Evolutionary conservation across 106 monocot genomes (phyloP).

Genomic region (Platanthera guangdongensis): DNA sequence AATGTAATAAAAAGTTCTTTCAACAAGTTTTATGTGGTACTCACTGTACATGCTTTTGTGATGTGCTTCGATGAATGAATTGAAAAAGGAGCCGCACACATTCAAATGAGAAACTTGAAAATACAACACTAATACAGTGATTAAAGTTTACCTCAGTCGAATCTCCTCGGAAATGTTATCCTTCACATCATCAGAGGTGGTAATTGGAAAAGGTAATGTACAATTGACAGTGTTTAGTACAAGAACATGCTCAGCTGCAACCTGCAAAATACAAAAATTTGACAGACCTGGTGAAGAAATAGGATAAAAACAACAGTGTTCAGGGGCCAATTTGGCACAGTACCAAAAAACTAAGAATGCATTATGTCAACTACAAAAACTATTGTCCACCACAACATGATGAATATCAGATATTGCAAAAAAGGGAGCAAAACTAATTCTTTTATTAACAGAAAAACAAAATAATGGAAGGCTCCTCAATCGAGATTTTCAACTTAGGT

Average conservation of each 20-base stretch:
- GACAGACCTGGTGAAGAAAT: not conserved
- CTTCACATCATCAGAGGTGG: slow-evolving; percentile 67
- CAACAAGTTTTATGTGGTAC: too few species aligned
- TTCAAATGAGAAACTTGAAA: not conserved
- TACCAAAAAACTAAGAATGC: not conserved
- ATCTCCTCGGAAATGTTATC: slow-evolving; percentile 84
- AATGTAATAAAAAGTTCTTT: too few species aligned
- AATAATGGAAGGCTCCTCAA: not conserved
- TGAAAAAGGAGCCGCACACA: not conserved
- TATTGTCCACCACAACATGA: not conserved
- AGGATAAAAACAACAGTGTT: not conserved
- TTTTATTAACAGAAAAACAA: not conserved
- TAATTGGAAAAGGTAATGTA: slow-evolving; percentile 76
- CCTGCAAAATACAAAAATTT: slow-evolving; percentile 23
- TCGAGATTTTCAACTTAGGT: not conserved
- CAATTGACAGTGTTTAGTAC: slow-evolving; percentile 71
- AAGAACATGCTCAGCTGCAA: slow-evolving; percentile 69
- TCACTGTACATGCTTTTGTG: too few species aligned
- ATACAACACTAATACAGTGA: not conserved
- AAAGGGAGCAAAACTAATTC: not conserved
- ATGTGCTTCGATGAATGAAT: too few species aligned
- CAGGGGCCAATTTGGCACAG: not conserved
- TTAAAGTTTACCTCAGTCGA: slow-evolving; percentile 60
- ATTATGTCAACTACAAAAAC: not conserved
- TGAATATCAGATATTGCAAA: not conserved